Evolutionary conservation across 2,329 filamentous ascomycete genomes (phyloP).

Genomic region (Cyphellophora europaea): DNA sequence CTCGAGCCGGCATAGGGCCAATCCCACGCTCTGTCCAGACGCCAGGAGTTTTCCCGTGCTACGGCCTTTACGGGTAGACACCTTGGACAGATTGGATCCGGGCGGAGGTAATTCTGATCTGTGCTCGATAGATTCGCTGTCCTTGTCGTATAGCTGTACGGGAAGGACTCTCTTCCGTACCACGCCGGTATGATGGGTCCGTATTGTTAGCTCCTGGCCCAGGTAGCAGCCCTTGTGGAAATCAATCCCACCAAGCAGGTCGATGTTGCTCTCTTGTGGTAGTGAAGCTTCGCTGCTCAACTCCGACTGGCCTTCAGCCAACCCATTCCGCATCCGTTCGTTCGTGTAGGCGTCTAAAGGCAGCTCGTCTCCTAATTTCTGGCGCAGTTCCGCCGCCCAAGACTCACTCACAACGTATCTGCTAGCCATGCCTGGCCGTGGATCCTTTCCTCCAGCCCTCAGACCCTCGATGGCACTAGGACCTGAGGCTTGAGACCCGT

Average conservation of each 20-base stretch:
- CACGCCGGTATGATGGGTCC: slow-evolving; percentile 88
- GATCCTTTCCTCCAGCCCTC: slow-evolving; percentile 11
- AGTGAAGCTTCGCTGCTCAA: slow-evolving; percentile 62
- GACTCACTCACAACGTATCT: slow-evolving; percentile 1
- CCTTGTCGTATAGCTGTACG: slow-evolving; percentile 57
- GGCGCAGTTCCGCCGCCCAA: not conserved
- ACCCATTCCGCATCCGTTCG: slow-evolving; percentile 67
- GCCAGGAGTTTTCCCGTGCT: slow-evolving; percentile 72
- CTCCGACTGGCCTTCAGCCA: slow-evolving; percentile 78
- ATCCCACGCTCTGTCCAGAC: slow-evolving; percentile 74
- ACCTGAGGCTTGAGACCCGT: not conserved
- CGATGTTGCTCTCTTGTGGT: slow-evolving; percentile 83
- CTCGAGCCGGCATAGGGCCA: slow-evolving; percentile 79
- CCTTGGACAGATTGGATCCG: slow-evolving; percentile 45
- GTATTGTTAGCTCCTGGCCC: slow-evolving; percentile 91
- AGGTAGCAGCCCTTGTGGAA: slow-evolving; percentile 96
- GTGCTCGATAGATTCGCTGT: slow-evolving; percentile 32
- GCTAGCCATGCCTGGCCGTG: slow-evolving; percentile 10
- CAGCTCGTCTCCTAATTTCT: slow-evolving; percentile 22
- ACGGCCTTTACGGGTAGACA: slow-evolving; percentile 49
- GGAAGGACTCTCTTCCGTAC: slow-evolving; percentile 85
- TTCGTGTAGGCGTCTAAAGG: slow-evolving; percentile 58
- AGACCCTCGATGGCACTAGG: not conserved
- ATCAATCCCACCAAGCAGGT: slow-evolving; percentile 75
- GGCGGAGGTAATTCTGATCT: slow-evolving; percentile 27